Percentiles rank a stretch among this genome's conserved stretches.
These are phyloP conservation scores for Anacardium occidentale DNA, from an alignment of 345 rosid genomes.

Conservation along the genomic window DNA sequence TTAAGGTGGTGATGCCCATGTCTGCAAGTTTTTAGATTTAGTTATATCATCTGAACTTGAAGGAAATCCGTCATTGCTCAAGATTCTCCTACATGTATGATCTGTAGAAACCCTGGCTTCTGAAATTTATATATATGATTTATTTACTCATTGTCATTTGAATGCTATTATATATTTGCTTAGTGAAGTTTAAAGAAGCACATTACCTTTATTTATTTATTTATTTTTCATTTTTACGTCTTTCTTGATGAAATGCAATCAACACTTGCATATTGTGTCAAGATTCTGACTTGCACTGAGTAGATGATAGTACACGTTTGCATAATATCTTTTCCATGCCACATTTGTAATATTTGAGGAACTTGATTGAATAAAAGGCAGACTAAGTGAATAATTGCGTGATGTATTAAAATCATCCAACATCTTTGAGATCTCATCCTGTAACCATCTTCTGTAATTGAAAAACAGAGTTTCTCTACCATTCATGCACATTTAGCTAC, in stretches of 20 bases:
- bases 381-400: background rate
- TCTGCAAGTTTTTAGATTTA: background rate
- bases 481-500: background rate
- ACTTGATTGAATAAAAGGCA: background rate
- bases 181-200: background rate
- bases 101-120: background rate
- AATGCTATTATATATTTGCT: too few relatives aligned
- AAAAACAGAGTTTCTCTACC: constrained; percentile 10
- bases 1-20: background rate
- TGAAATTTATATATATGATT: too few relatives aligned
- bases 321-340: background rate
- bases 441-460: background rate
- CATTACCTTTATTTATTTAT: too few relatives aligned
- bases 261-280: background rate
- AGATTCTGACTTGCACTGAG: background rate
- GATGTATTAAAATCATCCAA: background rate
- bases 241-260: background rate
- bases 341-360: background rate
- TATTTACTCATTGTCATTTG: too few relatives aligned
- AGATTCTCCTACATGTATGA: background rate
- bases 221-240: background rate
- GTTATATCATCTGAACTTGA: background rate
- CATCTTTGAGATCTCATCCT: background rate
- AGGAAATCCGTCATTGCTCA: background rate
- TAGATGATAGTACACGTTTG: background rate